Evolutionary conservation across 2,329 filamentous ascomycete species (phyloP).

Genomic region (Curvularia spicifera): DNA sequence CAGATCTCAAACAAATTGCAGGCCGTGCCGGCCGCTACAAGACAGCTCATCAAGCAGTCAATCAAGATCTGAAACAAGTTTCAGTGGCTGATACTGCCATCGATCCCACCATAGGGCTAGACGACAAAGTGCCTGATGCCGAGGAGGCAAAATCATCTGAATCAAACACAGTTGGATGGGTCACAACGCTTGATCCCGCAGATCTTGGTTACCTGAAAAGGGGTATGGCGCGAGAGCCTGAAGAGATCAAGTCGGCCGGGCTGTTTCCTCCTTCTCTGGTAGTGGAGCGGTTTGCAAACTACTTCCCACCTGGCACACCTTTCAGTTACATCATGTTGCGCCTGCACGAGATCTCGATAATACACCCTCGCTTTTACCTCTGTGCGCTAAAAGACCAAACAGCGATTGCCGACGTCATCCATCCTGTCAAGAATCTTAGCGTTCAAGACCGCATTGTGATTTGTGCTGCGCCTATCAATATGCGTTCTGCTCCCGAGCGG

Average conservation of each 20-base stretch:
- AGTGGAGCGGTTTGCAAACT: slow-evolving; percentile 77
- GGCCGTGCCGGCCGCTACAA: slow-evolving; percentile 89
- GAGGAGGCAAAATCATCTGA: slow-evolving; percentile 7
- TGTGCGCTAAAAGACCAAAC: slow-evolving; percentile 69
- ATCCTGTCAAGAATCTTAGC: slow-evolving; percentile 70
- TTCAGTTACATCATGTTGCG: slow-evolving; percentile 83
- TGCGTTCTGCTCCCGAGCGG: slow-evolving; percentile 57
- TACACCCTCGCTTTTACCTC: slow-evolving; percentile 73
- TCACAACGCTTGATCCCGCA: slow-evolving; percentile 76
- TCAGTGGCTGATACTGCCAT: slow-evolving; percentile 7
- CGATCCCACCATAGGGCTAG: slow-evolving; percentile 28
- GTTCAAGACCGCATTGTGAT: slow-evolving; percentile 78
- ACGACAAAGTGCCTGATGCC: slow-evolving; percentile 19
- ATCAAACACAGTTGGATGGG: slow-evolving; percentile 65
- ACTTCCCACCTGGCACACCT: slow-evolving; percentile 81
- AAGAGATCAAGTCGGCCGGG: slow-evolving; percentile 72
- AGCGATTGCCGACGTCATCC: slow-evolving; percentile 74
- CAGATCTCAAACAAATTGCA: slow-evolving; percentile 93
- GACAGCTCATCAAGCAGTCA: slow-evolving; percentile 66
- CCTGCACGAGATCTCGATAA: slow-evolving; percentile 70
- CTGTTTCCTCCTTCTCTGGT: slow-evolving; percentile 74
- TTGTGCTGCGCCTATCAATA: slow-evolving; percentile 70
- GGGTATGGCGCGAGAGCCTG: slow-evolving; percentile 69
- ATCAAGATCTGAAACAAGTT: slow-evolving; percentile 27
- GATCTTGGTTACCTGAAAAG: slow-evolving; percentile 69